Percentiles rank a stretch among this genome's conserved stretches.
These are phyloP conservation scores for Botrytis porri DNA, from an alignment of 2,329 filamentous ascomycete genomes.

Conservation along the genomic window DNA sequence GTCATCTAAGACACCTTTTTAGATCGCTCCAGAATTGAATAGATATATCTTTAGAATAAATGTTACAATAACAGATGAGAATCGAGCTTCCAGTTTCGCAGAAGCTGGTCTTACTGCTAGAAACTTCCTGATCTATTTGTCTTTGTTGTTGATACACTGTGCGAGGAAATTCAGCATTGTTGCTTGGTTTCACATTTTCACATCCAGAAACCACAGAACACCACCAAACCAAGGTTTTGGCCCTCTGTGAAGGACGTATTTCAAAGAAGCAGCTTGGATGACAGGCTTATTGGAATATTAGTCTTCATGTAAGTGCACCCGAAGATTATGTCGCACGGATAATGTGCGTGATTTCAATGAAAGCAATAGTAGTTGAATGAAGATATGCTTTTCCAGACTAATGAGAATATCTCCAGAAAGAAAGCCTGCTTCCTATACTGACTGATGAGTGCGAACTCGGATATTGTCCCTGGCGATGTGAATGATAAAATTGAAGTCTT, in stretches of 20 bases:
- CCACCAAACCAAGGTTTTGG: background rate
- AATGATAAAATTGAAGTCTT: too few species aligned
- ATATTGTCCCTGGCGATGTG: background rate
- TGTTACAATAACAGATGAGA: background rate
- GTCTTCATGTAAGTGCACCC: background rate
- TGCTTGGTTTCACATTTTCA: background rate
- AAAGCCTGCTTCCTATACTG: background rate
- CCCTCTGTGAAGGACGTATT: background rate
- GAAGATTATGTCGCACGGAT: too few species aligned
- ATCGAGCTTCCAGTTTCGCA: background rate
- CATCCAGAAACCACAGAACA: background rate
- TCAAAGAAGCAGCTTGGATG: background rate
- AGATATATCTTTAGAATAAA: background rate
- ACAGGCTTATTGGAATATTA: background rate
- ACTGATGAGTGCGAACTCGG: background rate
- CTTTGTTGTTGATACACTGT: background rate
- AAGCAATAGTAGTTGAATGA: background rate
- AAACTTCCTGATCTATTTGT: background rate
- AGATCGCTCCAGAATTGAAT: background rate
- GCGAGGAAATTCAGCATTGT: background rate
- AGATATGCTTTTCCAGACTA: background rate
- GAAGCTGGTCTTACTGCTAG: background rate
- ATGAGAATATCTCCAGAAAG: background rate
- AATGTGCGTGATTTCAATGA: background rate
- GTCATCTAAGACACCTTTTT: background rate